Evolutionary conservation across 2,329 filamentous ascomycete species (phyloP), one percentile per base, ranked within the genome.

Genomic region (Venturia oleaginea): DNA sequence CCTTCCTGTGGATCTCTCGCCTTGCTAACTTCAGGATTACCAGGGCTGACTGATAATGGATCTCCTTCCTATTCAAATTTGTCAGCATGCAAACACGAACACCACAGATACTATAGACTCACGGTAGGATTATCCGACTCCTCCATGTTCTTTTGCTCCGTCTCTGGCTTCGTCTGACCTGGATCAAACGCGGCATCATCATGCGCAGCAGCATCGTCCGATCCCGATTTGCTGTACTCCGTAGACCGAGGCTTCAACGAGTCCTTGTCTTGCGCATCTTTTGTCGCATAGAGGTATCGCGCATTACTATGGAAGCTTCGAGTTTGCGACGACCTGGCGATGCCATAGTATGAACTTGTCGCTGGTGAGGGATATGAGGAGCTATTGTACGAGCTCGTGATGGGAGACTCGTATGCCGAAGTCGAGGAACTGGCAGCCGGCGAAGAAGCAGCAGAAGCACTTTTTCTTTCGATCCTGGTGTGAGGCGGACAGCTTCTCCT

Each of bases 191-290:
- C 87, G 0, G 86, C 82, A 51, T 86, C 80, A 3, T 78, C 73
- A 65, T 83, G 78, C 37, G 81, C 77, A 0, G 82, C 80, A 0
- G 86, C 81, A 15, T 77, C 76, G 54, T 86, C 78, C 68, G 86
- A 90, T 3, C 85, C 88, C 61, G 84, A 86, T 71, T 87, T 85
- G 65, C 84, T 84, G 75, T 87, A 84, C 72, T 95, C 90, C 63
- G 82, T 84, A 2, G 82, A 76, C 40, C 84, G 80, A 0, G 88
- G 85, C 65, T 88, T 84, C 40, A 95, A 80, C 2, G 81, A 80
- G 67, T 87, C 81, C 66, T 79, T 80, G 72, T 77, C 76, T 69
- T 78, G 74, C n/a, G 75, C 67, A 66, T 79, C 76, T 67, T 81
- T 80, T 55, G 72, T 70, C 2, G 76, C 70, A 57, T 68, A 70